Percentiles rank a stretch among this genome's conserved stretches.
These are phyloP conservation scores for Fusarium coicis DNA, from an alignment of 2,329 filamentous ascomycete genomes.

Conservation along the genomic window DNA sequence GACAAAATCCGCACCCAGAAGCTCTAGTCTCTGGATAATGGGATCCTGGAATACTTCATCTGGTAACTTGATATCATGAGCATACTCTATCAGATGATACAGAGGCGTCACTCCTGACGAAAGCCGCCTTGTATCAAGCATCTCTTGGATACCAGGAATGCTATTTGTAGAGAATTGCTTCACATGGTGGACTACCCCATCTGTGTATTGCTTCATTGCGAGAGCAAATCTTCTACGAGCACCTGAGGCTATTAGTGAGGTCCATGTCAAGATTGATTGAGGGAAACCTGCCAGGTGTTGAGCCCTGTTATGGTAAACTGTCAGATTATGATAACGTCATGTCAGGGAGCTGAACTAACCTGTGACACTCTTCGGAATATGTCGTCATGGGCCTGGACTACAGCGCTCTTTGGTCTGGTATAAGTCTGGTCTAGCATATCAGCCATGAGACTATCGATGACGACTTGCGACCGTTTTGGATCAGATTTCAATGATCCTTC, in stretches of 20 bases:
- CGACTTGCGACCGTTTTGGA: background rate
- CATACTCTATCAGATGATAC: conserved; percentile 17
- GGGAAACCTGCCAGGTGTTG: background rate
- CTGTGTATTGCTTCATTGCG: conserved; percentile 14
- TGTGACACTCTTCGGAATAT: conserved; percentile 9
- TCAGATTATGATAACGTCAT: accelerated
- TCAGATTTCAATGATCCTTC: conserved; percentile 16
- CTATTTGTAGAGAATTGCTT: conserved; percentile 9
- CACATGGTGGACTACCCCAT: conserved; percentile 17
- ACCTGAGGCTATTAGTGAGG: background rate
- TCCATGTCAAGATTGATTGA: accelerated
- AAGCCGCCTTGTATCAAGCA: background rate
- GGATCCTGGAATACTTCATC: background rate
- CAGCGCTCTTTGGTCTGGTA: background rate
- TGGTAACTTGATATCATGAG: background rate
- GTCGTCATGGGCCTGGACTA: conserved; percentile 19
- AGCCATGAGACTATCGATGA: conserved; percentile 18
- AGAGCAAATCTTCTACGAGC: background rate
- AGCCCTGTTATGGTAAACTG: background rate
- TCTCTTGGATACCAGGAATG: conserved; percentile 3
- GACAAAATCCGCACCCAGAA: conserved; percentile 10
- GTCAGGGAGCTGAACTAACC: accelerated
- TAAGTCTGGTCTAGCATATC: conserved; percentile 9
- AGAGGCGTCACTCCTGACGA: conserved; percentile 12
- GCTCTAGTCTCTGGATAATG: conserved; percentile 5